Evolutionary conservation across 306 rosid species (phyloP), one percentile per base, ranked within the genome.

Genomic region (Quercus engelmannii): DNA sequence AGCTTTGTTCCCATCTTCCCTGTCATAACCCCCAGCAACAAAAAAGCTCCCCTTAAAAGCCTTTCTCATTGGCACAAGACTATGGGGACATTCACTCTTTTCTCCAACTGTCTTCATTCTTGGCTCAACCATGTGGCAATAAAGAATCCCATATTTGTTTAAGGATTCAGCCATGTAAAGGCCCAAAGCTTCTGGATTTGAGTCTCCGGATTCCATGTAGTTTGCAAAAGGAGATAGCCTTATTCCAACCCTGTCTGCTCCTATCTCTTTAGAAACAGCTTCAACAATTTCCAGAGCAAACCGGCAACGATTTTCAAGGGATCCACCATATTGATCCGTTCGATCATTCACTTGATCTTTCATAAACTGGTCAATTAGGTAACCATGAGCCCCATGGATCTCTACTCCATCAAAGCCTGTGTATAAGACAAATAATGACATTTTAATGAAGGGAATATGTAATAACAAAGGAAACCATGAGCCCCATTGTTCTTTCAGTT

Each of bases 361-460:
- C 76, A 89, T 26, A 72, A 93, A 93, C 65, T 93, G 92, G 10
- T 91, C 93, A 7, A 91, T 76, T 9, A 93, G 57, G 82, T 85
- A 93, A 51, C 96, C 97, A 75, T 90, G 73, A 17, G 88, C 97
- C 3, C 88, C 92, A 52, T 91, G 94, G 59, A 93, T 82, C 82
- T 93, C 97, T 76, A 91, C 90, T 63, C 94, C 98, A 78, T 91
- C 94, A 80, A 91, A 93, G 74, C 97, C 96, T 92, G 38, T 17
- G 78, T 10, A 51, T 41, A 21, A 49, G 21, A 43, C 23, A 51
- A 15, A 1, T 46, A 12, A 12, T 46, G 52, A 11, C 52, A 46
- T 46, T 46, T 46, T 46, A 46, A 46, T 46, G 52, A 9, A 46
- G 15, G 52, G 52, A 25, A 28, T 2, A 18, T 51, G 15, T 73